A percentile compares a stretch with the other conserved stretches of the same genome.
Conservation (phyloP, 768 basidiomycete genomes). For the Lentinula boryana region DNA sequence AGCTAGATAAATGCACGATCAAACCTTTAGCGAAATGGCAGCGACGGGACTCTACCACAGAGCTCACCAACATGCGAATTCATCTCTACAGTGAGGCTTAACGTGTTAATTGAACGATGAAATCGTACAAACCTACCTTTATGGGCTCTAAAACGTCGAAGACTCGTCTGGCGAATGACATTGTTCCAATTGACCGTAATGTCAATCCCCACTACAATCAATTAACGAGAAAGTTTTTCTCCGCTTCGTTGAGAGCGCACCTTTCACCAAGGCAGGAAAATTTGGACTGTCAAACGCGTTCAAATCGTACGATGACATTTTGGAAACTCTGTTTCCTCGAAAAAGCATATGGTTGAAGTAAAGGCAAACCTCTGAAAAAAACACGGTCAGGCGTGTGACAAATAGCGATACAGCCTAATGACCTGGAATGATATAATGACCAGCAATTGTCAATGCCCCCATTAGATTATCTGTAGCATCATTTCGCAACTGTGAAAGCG, state of each 20-base stretch:
- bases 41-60: not conserved
- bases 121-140: constrained; percentile 45
- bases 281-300: constrained; percentile 85
- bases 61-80: constrained; percentile 71
- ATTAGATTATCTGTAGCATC: constrained; percentile 93
- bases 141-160: constrained; percentile 76
- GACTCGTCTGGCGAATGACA: constrained; percentile 75
- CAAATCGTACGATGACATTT: constrained; percentile 76
- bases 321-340: constrained; percentile 81
- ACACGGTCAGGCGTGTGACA: not conserved
- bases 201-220: constrained; percentile 71
- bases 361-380: constrained; percentile 66
- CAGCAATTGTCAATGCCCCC: constrained; percentile 84
- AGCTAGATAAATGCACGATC: constrained; percentile 33
- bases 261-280: constrained; percentile 75
- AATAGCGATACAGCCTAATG: constrained; percentile 7
- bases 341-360: constrained; percentile 90
- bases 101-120: not conserved
- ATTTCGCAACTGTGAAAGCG: constrained; percentile 85
- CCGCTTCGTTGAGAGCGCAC: constrained; percentile 28
- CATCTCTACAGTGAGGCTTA: constrained; percentile 47
- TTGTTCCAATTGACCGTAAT: constrained; percentile 87
- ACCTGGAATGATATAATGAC: constrained; percentile 91
- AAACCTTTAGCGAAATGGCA: not conserved
- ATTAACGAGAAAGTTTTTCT: constrained; percentile 5